phyloP scores from a whole-genome alignment of 1,284 basidiomycete species.

The Trichosporon inkin region DNA sequence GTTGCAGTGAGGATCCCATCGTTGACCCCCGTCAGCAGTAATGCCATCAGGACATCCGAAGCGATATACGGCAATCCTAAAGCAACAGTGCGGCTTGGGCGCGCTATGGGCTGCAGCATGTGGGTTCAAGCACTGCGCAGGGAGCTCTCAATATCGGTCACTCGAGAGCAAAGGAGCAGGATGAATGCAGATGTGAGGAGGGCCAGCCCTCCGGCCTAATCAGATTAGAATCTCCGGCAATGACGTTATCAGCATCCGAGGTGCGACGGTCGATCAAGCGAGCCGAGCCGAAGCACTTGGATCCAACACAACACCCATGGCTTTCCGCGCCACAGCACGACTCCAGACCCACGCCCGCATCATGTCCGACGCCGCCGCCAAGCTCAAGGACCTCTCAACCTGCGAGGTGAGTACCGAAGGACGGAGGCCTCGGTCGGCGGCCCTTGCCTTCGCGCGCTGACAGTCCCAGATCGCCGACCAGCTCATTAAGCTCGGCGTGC shows the following conservation, averaged over 20 bases:
- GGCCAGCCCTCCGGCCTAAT: neutral
- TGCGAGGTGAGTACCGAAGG: slow-evolving; percentile 27
- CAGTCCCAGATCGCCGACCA: slow-evolving; percentile 75
- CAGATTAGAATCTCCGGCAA: slow-evolving; percentile 6
- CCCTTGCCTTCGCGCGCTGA: neutral
- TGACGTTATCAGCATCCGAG: slow-evolving; percentile 8
- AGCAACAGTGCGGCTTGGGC: too few species aligned
- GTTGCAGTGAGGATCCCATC: too few species aligned
- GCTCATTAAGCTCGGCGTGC: slow-evolving; percentile 72
- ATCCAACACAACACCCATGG: neutral
- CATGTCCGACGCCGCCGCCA: slow-evolving; percentile 9
- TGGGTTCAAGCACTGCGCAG: too few species aligned
- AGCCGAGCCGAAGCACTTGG: neutral
- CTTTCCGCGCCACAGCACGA: slow-evolving; percentile 5
- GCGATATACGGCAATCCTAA: too few species aligned
- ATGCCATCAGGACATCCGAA: too few species aligned
- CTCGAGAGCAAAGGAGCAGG: too few species aligned
- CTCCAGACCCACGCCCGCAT: slow-evolving; percentile 10
- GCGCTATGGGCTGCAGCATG: too few species aligned
- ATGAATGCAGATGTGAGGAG: neutral
- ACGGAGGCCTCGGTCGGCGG: neutral
- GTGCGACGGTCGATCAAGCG: neutral
- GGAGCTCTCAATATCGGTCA: too few species aligned
- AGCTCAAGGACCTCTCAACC: slow-evolving; percentile 23
- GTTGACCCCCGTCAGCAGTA: too few species aligned